A percentile compares a stretch with the other conserved stretches of the same genome.
phyloP scores from a whole-genome alignment of 116 monocot species.

The Phalaenopsis hybrid region DNA sequence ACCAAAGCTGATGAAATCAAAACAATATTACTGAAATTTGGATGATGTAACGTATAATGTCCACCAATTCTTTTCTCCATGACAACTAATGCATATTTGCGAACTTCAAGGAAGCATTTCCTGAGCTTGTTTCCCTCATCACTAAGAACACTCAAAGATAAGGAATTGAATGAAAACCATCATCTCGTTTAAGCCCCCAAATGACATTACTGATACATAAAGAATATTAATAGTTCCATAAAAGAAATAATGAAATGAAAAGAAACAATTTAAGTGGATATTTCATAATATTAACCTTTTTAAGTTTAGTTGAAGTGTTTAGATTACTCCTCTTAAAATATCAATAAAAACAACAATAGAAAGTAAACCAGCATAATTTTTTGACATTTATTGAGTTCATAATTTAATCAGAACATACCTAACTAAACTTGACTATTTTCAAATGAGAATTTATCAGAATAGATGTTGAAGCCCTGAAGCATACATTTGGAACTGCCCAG shows the following conservation, averaged over 20 bases:
- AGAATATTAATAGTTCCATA: neutral
- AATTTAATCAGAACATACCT: conserved; percentile 3
- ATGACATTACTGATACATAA: neutral
- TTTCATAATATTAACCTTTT: neutral
- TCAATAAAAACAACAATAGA: neutral
- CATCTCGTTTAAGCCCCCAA: neutral
- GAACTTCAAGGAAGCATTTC: too few relatives aligned
- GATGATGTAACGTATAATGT: too few relatives aligned
- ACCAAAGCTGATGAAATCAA: too few relatives aligned
- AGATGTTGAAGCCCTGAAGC: conserved; percentile 15
- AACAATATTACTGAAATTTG: too few relatives aligned
- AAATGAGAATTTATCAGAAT: conserved; percentile 11
- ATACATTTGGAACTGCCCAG: conserved; percentile 23
- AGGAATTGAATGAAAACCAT: neutral
- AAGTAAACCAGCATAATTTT: neutral
- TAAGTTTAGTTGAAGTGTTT: neutral
- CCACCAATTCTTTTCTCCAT: too few relatives aligned
- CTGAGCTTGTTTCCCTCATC: too few relatives aligned
- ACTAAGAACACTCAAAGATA: neutral
- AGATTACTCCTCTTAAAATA: neutral
- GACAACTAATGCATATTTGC: too few relatives aligned
- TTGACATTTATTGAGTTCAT: conserved; percentile 1
- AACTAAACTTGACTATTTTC: conserved; percentile 5
- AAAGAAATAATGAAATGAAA: neutral
- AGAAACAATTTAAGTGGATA: neutral